A percentile compares a stretch with the other conserved stretches of the same genome.
Evolutionary conservation across 2,329 filamentous ascomycete genomes (phyloP).

Genomic region (Ophiobolus disseminans): DNA sequence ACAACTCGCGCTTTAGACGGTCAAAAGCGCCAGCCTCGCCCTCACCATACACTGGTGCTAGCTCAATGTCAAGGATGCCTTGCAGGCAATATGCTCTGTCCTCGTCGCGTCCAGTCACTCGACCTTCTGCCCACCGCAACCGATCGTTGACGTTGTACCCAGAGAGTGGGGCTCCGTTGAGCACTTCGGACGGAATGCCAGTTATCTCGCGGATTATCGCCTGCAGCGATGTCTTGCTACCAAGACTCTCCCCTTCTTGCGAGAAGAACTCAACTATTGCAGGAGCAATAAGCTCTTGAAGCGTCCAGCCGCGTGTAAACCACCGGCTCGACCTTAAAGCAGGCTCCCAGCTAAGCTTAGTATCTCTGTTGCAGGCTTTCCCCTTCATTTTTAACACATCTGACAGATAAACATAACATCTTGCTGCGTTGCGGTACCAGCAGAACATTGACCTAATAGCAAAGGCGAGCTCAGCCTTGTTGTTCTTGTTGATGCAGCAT

Average conservation of each 20-base stretch:
- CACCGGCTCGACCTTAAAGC: neutral
- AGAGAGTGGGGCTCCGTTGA: neutral
- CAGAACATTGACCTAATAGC: no score
- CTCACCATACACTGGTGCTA: conserved; percentile 12
- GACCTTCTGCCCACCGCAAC: neutral
- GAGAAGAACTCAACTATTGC: conserved; percentile 5
- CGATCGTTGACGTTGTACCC: neutral
- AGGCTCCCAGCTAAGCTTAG: neutral
- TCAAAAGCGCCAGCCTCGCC: conserved; percentile 1
- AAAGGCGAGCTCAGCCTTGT: conserved; percentile 2
- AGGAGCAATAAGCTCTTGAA: no score
- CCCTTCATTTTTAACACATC: neutral
- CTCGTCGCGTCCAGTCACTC: conserved; percentile 2
- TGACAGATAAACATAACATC: neutral
- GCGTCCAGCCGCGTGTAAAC: no score
- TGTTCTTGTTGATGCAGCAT: neutral
- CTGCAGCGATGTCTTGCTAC: conserved; percentile 1
- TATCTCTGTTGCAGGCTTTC: neutral
- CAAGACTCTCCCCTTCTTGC: neutral
- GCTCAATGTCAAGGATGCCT: conserved; percentile 17
- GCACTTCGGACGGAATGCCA: neutral
- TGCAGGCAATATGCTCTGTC: conserved; percentile 13
- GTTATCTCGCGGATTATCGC: neutral
- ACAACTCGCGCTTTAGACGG: conserved; percentile 17
- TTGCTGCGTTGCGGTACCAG: neutral